A percentile compares a stretch with the other conserved stretches of the same genome.
These are phyloP conservation scores for Trichoderma gracile DNA, from an alignment of 2,329 filamentous ascomycete species.

Conservation along the genomic window DNA sequence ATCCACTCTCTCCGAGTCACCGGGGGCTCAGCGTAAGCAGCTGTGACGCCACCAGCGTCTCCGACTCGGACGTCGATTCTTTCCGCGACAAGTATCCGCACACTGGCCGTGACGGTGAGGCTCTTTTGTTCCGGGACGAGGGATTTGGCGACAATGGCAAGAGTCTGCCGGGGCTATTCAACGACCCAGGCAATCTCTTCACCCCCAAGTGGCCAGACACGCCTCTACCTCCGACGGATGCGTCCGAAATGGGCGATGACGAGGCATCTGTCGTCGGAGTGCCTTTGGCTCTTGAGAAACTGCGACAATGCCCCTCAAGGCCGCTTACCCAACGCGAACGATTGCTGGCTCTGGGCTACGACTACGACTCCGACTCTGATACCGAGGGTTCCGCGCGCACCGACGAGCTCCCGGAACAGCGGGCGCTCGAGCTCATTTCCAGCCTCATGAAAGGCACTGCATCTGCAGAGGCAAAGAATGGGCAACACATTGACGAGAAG, in stretches of 20 bases:
- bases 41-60: slow-evolving; percentile 22
- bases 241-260: slow-evolving; percentile 17
- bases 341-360: slow-evolving; percentile 31
- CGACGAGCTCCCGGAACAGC: slow-evolving; percentile 23
- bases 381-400: slow-evolving; percentile 9
- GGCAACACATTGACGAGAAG: slow-evolving; percentile 11
- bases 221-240: slow-evolving; percentile 5
- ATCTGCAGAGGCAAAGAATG: background rate
- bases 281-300: background rate
- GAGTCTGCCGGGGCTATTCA: slow-evolving; percentile 39
- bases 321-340: slow-evolving; percentile 30
- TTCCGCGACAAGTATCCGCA: slow-evolving; percentile 30
- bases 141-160: slow-evolving; percentile 40
- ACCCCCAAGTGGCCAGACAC: slow-evolving; percentile 9
- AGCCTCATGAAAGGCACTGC: background rate
- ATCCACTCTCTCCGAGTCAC: background rate
- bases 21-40: slow-evolving; percentile 18
- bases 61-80: slow-evolving; percentile 39
- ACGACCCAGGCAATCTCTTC: background rate
- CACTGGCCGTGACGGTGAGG: slow-evolving; percentile 38
- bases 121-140: slow-evolving; percentile 40
- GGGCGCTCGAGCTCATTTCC: slow-evolving; percentile 9
- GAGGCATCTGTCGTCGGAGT: slow-evolving; percentile 20
- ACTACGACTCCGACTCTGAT: slow-evolving; percentile 32
- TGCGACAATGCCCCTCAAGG: slow-evolving; percentile 1